A percentile compares a stretch with the other conserved stretches of the same genome.
These are phyloP conservation scores for Solanum sparsipilum DNA, from an alignment of 257 asterid genomes.

Conservation along the genomic window DNA sequence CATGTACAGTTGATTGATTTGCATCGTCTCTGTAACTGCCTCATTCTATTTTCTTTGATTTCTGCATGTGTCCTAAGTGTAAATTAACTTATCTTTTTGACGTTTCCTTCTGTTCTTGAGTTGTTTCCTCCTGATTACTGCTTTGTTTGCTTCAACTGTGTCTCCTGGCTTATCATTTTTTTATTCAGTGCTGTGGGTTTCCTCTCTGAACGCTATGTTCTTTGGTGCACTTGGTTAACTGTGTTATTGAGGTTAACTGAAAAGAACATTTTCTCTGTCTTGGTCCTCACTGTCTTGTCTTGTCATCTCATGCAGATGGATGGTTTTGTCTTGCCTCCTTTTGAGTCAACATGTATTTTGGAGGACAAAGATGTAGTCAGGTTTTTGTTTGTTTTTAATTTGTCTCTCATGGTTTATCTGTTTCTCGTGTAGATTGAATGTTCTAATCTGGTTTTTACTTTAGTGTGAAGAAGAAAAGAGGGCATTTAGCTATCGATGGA, in stretches of 20 bases:
- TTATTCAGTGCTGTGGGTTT: background rate
- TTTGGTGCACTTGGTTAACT: background rate
- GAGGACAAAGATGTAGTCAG: conserved; percentile 66
- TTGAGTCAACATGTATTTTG: conserved; percentile 58
- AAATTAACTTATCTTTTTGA: background rate
- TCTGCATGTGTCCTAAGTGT: background rate
- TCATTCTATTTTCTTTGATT: background rate
- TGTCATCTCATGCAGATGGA: conserved; percentile 41
- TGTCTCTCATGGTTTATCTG: background rate
- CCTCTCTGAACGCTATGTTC: background rate
- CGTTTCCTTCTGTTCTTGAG: background rate
- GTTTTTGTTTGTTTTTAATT: conserved; percentile 16
- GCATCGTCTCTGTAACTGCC: background rate
- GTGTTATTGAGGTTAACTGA: background rate
- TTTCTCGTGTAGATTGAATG: background rate
- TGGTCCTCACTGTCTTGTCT: background rate
- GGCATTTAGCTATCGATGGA: conserved; percentile 31
- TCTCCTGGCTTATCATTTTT: background rate
- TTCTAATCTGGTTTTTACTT: background rate
- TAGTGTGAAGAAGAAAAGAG: conserved; percentile 59
- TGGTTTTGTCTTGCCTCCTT: conserved; percentile 69
- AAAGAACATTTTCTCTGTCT: background rate
- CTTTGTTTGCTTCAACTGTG: background rate
- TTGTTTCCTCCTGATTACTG: background rate
- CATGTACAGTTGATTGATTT: background rate